Percentiles rank a stretch among this genome's conserved stretches.
Evolutionary conservation across 2,329 filamentous ascomycete genomes (phyloP).

Genomic region (Penicillium sp.): DNA sequence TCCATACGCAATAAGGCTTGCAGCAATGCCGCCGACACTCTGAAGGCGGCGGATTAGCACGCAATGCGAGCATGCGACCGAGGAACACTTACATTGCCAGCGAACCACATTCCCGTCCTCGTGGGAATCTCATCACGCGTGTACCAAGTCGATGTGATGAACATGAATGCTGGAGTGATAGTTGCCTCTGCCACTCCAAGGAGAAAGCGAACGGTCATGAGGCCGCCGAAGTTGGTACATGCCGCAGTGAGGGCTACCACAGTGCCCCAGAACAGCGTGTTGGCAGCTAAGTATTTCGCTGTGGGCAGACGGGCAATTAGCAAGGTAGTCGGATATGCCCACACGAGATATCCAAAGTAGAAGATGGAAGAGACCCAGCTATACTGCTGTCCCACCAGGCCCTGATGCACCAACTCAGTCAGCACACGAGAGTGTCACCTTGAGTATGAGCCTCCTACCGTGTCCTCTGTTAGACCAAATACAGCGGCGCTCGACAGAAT

Average conservation of each 20-base stretch:
- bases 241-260: constrained; percentile 51
- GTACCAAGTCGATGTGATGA: constrained; percentile 59
- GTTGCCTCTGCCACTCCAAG: constrained; percentile 59
- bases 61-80: background rate
- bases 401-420: background rate
- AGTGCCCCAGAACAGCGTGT: constrained; percentile 52
- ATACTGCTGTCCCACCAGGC: constrained; percentile 26
- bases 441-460: constrained; percentile 11
- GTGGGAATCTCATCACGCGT: constrained; percentile 58
- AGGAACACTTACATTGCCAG: constrained; percentile 20
- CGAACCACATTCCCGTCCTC: constrained; percentile 59
- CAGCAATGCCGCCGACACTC: constrained; percentile 22
- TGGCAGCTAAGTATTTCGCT: constrained; percentile 36
- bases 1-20: constrained; percentile 50
- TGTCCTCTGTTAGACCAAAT: constrained; percentile 56
- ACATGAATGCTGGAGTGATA: constrained; percentile 58
- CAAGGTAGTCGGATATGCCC: constrained; percentile 30
- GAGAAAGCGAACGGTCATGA: constrained; percentile 56
- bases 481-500: constrained; percentile 59
- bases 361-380: constrained; percentile 33
- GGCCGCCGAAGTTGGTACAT: constrained; percentile 52
- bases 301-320: constrained; percentile 28
- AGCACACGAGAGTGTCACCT: background rate
- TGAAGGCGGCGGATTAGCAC: constrained; percentile 3
- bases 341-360: constrained; percentile 34